Percentiles rank a stretch among this genome's conserved stretches.
phyloP scores from a whole-genome alignment of 108 stramenopile genomes.

The Bacterosira constricta region DNA sequence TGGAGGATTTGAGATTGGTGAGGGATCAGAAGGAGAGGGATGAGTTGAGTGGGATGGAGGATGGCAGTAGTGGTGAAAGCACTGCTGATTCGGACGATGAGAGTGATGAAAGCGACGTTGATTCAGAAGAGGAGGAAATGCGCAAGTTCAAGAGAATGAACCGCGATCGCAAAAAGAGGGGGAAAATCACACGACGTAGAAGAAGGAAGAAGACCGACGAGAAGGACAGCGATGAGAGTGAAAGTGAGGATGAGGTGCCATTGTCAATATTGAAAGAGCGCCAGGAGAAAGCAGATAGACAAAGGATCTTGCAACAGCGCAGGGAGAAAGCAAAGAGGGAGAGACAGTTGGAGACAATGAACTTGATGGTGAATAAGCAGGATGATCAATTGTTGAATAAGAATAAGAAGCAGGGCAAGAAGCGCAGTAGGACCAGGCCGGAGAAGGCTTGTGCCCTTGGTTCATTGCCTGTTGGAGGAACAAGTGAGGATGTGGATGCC shows the following conservation, averaged over 20 bases:
- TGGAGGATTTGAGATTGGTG: background rate
- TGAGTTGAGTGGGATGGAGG: background rate
- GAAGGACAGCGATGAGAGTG: background rate
- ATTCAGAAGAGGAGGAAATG: slow-evolving; percentile 5
- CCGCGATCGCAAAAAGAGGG: slow-evolving; percentile 1
- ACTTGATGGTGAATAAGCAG: background rate
- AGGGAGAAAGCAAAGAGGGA: background rate
- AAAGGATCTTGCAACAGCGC: too few species aligned
- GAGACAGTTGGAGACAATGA: background rate
- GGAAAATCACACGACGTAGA: background rate
- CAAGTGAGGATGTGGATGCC: too few species aligned
- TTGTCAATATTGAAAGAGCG: background rate
- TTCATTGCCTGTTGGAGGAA: background rate
- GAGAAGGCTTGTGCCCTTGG: slow-evolving; percentile 1
- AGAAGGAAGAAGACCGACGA: background rate
- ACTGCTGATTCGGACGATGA: background rate
- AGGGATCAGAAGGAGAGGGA: background rate
- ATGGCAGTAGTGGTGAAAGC: background rate
- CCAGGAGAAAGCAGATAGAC: background rate
- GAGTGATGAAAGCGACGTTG: background rate
- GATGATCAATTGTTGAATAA: background rate
- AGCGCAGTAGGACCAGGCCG: background rate
- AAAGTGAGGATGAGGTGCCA: slow-evolving; percentile 4
- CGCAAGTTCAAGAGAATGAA: slow-evolving; percentile 2
- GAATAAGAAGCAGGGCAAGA: background rate